A percentile compares a stretch with the other conserved stretches of the same genome.
Evolutionary conservation across 2,329 filamentous ascomycete genomes (phyloP).

Genomic region (Phialophora expanda): DNA sequence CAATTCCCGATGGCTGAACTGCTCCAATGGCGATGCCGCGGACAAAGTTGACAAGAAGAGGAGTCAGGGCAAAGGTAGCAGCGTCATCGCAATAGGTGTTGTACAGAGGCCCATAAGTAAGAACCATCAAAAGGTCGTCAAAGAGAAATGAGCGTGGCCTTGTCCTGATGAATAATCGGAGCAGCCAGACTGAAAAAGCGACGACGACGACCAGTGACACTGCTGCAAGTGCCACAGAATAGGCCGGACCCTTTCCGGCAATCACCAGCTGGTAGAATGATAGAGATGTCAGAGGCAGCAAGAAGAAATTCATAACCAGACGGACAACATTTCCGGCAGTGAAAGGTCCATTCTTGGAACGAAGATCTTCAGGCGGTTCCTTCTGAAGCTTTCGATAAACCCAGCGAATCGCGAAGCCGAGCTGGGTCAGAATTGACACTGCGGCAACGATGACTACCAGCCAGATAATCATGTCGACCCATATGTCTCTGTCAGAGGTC

Average conservation of each 20-base stretch:
- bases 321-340: constrained; percentile 78
- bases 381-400: constrained; percentile 72
- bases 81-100: constrained; percentile 97
- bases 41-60: constrained; percentile 81
- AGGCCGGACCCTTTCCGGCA: constrained; percentile 68
- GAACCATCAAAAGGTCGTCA: constrained; percentile 86
- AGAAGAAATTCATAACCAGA: constrained; percentile 88
- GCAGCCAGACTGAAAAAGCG: constrained; percentile 76
- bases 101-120: constrained; percentile 91
- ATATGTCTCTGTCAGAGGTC: constrained; percentile 75
- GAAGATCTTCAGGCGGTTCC: constrained; percentile 81
- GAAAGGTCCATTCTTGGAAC: constrained; percentile 90
- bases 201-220: constrained; percentile 75
- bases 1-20: constrained; percentile 88
- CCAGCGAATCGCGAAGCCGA: constrained; percentile 79
- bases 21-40: constrained; percentile 90
- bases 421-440: constrained; percentile 72
- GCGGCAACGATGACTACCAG: constrained; percentile 75
- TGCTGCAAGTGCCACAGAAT: constrained; percentile 74
- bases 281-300: constrained; percentile 82
- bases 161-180: constrained; percentile 78
- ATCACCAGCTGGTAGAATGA: constrained; percentile 92
- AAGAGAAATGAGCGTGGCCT: constrained; percentile 86
- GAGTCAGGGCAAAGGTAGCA: constrained; percentile 85
- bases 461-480: constrained; percentile 94